phyloP scores from a whole-genome alignment of 306 rosid genomes.

The Gleditsia sinensis region DNA sequence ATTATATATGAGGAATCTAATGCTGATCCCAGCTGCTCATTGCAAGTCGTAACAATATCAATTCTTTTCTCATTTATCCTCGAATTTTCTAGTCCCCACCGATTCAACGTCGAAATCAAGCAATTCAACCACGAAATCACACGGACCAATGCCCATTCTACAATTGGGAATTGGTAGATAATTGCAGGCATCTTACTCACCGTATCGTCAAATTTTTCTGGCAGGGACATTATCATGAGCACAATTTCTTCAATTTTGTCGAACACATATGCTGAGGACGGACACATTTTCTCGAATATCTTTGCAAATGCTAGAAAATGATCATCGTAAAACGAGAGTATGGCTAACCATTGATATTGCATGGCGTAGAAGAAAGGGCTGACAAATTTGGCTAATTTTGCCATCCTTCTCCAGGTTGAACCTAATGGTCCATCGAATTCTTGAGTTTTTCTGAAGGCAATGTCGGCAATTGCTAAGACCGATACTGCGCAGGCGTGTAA shows the following conservation, averaged over 20 bases:
- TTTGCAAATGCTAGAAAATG: constrained; percentile 44
- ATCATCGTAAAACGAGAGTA: constrained; percentile 62
- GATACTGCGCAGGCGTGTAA: constrained; percentile 66
- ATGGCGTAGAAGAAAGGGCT: constrained; percentile 47
- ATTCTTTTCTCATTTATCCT: constrained; percentile 51
- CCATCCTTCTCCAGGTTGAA: constrained; percentile 40
- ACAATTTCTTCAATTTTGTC: constrained; percentile 60
- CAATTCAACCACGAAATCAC: constrained; percentile 48
- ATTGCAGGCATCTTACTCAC: constrained; percentile 38
- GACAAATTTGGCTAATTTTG: constrained; percentile 31
- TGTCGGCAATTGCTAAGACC: constrained; percentile 44
- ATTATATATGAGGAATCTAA: background rate
- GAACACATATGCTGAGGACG: constrained; percentile 51
- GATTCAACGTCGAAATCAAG: constrained; percentile 40
- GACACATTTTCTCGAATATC: constrained; percentile 50
- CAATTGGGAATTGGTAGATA: constrained; percentile 33
- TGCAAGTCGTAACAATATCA: constrained; percentile 44
- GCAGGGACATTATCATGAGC: constrained; percentile 36
- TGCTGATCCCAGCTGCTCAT: background rate
- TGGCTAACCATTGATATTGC: constrained; percentile 45
- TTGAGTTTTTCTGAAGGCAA: constrained; percentile 43
- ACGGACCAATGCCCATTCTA: constrained; percentile 48
- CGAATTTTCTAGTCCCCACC: constrained; percentile 41
- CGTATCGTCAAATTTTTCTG: constrained; percentile 51
- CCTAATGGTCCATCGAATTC: constrained; percentile 59